Evolutionary conservation across 305 asterid genomes (phyloP).

Genomic region (Petunia hybrid): DNA sequence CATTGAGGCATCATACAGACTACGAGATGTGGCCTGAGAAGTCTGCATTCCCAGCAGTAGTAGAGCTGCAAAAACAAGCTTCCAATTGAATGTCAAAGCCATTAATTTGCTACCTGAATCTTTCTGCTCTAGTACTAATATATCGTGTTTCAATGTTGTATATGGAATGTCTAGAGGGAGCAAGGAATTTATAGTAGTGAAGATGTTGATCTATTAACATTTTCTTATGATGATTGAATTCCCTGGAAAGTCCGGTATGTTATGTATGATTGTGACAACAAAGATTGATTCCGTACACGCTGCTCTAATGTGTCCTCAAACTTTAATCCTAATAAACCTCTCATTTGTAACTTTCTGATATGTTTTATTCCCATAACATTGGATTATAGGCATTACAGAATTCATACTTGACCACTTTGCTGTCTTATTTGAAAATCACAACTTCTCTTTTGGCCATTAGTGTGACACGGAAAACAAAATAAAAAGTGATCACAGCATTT

Average conservation of each 20-base stretch:
- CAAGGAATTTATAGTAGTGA: slow-evolving; percentile 11
- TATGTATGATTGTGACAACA: not conserved
- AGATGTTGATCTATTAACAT: not conserved
- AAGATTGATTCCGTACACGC: not conserved
- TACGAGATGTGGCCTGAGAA: slow-evolving; percentile 18
- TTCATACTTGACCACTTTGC: not conserved
- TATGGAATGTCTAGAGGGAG: not conserved
- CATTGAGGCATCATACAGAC: slow-evolving; percentile 1
- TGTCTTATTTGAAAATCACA: not conserved
- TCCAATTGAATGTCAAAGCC: not conserved
- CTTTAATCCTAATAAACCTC: not conserved
- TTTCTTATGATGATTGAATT: not conserved
- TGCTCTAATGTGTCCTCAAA: not conserved
- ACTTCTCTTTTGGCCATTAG: slow-evolving; percentile 1
- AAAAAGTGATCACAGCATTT: not conserved
- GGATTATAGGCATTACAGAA: not conserved
- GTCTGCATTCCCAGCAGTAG: not conserved
- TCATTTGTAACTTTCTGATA: slow-evolving; percentile 8
- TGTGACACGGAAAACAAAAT: not conserved
- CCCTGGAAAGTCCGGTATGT: not conserved
- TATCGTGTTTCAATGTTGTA: not conserved
- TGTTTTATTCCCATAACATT: not conserved
- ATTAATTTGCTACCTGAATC: not conserved
- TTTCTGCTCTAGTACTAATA: not conserved
- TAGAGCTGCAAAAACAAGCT: not conserved